phyloP scores from a whole-genome alignment of 805 yeast genomes.

The Candida boleticola region DNA sequence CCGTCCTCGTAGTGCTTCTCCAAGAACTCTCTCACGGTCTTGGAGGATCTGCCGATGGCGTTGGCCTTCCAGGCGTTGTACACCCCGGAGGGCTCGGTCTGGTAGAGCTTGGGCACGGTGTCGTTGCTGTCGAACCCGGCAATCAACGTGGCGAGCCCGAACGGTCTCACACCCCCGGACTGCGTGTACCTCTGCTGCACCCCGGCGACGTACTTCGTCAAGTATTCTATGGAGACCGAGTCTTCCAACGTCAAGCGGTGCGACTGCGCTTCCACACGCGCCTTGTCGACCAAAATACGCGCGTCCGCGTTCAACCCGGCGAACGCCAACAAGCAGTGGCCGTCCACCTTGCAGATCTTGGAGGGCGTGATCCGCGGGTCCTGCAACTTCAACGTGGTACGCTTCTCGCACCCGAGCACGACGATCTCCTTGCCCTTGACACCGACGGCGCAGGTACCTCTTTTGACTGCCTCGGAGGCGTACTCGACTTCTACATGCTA shows the following conservation, averaged over 20 bases:
- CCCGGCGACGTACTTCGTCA: slow-evolving; percentile 95
- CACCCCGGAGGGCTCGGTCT: slow-evolving; percentile 97
- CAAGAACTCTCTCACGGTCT: slow-evolving; percentile 92
- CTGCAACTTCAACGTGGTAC: slow-evolving; percentile 91
- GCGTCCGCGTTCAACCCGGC: slow-evolving; percentile 99
- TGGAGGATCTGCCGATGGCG: slow-evolving; percentile 92
- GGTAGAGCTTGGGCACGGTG: slow-evolving; percentile 75
- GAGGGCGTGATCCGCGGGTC: slow-evolving; percentile 96
- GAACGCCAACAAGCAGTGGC: slow-evolving; percentile 87
- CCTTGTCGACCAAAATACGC: slow-evolving; percentile 88
- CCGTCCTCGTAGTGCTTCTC: slow-evolving; percentile 80
- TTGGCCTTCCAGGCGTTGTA: slow-evolving; percentile 98
- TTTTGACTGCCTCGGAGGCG: slow-evolving; percentile 94
- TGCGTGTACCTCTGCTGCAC: slow-evolving; percentile 96
- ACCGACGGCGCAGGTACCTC: slow-evolving; percentile 98
- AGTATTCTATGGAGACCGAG: slow-evolving; percentile 85
- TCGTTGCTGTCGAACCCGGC: slow-evolving; percentile 95
- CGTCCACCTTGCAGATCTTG: slow-evolving; percentile 87
- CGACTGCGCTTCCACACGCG: slow-evolving; percentile 95
- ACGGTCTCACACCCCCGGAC: slow-evolving; percentile 97
- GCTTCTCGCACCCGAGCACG: slow-evolving; percentile 93
- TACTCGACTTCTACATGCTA: slow-evolving; percentile 78
- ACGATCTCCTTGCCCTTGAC: slow-evolving; percentile 88
- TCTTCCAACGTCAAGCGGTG: slow-evolving; percentile 93
- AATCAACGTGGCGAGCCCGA: slow-evolving; percentile 91